These are phyloP conservation scores for Neurospora sp. DNA, from an alignment of 495 filamentous ascomycete species.

Conservation along the genomic window DNA sequence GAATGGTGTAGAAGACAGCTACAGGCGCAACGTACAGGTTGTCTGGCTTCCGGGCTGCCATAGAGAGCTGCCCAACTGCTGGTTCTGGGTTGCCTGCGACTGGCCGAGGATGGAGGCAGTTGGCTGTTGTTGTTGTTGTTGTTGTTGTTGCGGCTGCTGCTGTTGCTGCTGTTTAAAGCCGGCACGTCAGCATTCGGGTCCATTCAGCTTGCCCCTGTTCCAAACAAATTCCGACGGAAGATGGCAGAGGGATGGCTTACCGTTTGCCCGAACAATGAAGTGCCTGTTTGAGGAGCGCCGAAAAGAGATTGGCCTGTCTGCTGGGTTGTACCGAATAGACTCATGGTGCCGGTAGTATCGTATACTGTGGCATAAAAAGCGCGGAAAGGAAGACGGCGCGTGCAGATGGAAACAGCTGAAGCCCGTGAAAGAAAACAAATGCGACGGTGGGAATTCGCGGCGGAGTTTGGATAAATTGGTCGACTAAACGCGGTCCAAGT, in stretches of 20 bases:
- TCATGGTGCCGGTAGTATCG: neutral
- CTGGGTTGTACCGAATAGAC: neutral
- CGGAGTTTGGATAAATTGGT: neutral
- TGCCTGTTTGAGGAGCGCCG: neutral
- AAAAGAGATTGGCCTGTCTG: neutral
- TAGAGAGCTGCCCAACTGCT: slow-evolving; percentile 30
- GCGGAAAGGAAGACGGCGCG: neutral
- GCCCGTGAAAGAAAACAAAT: neutral
- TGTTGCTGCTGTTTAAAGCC: slow-evolving; percentile 18
- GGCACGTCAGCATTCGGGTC: neutral
- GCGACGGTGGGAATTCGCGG: neutral
- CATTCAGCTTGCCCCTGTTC: neutral
- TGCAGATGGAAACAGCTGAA: neutral
- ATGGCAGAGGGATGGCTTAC: neutral
- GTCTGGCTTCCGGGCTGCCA: slow-evolving; percentile 39
- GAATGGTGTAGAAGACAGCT: neutral
- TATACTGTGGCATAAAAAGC: neutral
- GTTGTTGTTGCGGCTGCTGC: slow-evolving; percentile 27
- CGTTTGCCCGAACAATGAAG: neutral
- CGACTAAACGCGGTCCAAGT: neutral
- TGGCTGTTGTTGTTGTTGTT: slow-evolving; percentile 19
- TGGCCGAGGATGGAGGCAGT: slow-evolving; percentile 18
- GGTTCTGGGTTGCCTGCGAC: slow-evolving; percentile 22
- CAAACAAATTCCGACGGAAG: neutral
- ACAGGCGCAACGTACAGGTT: slow-evolving; percentile 24